Base-by-base conservation (phyloP, 2,329 filamentous ascomycete genomes). In the Calonectria hawksworthii region DNA sequence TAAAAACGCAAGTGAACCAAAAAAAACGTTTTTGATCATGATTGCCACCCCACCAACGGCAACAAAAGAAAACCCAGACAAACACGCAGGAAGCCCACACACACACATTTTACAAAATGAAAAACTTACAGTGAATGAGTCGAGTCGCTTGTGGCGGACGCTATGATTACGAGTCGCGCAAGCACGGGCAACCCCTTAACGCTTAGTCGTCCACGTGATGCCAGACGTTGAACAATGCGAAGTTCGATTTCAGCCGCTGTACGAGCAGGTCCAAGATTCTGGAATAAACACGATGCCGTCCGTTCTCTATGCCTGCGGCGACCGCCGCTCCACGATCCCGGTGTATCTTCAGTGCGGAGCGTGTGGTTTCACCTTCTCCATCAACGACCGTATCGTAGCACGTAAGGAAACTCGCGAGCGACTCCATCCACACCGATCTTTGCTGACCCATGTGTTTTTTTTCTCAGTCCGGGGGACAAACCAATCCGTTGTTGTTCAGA, bases 281-380 rank as follows among this genome's bases (percentile, higher is more conserved):
- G 41, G 9, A 65, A 30, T 32, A 65, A 65, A 65, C 61, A 65
- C 38, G 21, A 65, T 65, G 61, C 61, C 65, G 32, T 68, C 65
- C 18, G 34, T 54, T 52, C 64, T 54, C 11, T 52, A 68, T 68
- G 50, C 47, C 23, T 68, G 47, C 50, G 65, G 50, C 50, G 34
- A 36, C 50, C 65, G 65, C 34, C 65, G 47, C 65, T 38, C 34
- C 26, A 41, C 65, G 18, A 54, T 68, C 34, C 65, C 65, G 18
- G 34, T 68, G 28, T 68, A 68, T 30, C 65, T 68, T 41, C 65
- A 68, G 28, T 68, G 65, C 50, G 65, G 65, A n/a, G 65, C 50
- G 3, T 68, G 65, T 36, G 65, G 65, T 30, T 68, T 68, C 65
- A 68, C 65, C 23, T 68, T 68, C 47, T 52, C 50, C 26, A 26